Evolutionary conservation across 2,329 filamentous ascomycete species (phyloP), one percentile per base, ranked within the genome.

Genomic region (Malbranchea cinnamomea): DNA sequence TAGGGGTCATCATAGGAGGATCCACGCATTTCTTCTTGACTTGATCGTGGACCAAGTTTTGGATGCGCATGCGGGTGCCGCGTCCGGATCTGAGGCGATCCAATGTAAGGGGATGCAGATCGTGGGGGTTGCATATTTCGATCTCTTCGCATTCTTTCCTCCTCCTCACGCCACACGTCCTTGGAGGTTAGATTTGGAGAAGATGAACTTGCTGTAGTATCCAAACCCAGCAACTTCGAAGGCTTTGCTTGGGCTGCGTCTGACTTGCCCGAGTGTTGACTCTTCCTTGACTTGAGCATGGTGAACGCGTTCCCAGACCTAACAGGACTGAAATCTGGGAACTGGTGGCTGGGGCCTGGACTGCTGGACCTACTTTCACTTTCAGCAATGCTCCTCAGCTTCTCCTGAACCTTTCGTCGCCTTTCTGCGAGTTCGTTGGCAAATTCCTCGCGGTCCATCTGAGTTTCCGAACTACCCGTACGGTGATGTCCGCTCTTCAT

Each of bases 381-480:
- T 24, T 61, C 59, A 6, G 49, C 51, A 21, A 58, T 53, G 23
- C 47, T 56, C 32, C 52, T 54, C 12, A 65, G 40, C 35, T 62
- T 62, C 37, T 64, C 61, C 38, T 63, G 59, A 26, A 65, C 60
- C 32, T 49, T 57, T 29, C 52, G 49, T 30, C 60, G 53, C 30
- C 62, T 49, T 41, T 63, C 57, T 1, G 62, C 61, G 10, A 65
- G 46, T 37, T 65, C 62, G 20, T 54, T 55, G 6, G 53, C 60
- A 33, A 65, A 62, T 16, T 59, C 59, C 34, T 62, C 56, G 11
- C 59, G 55, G 36, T 65, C 62, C 31, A 49, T 52, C 39, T 63
- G 54, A 3, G 62, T 65, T 36, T 64, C 61, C 2, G 57, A 59
- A 37, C 62, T 65, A 9, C 48, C 56, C 11, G 49, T 51, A 16